Evolutionary conservation across 1,284 basidiomycete genomes (phyloP), one percentile per base, ranked within the genome.

Genomic region (Macrocystidia cucumis): DNA sequence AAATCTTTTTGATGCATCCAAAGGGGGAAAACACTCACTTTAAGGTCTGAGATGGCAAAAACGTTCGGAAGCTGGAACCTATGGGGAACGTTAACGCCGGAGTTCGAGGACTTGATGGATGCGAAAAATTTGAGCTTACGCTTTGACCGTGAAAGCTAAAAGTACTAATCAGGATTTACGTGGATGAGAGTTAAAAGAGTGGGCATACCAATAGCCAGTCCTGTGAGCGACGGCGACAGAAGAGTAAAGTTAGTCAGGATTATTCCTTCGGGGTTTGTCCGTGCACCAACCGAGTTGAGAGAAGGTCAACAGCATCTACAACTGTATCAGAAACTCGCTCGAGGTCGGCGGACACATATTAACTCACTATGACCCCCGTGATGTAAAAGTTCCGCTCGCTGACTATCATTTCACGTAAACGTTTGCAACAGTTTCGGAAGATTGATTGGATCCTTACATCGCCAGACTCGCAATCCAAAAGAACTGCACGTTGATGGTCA

Each of bases 401-500:
- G 47, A 83, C 80, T 83, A 39, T 35, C 20, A 12, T 11, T 23
- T 38, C n/a, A 33, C 29, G 32, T 23, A 19, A 21, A 34, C 11
- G 14, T 14, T 9, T 16, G 14, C 32, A 20, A 21, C 23, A 17
- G 29, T 34, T 9, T 20, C 19, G n/a, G 11, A 22, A 26, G 20
- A 27, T 4, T 8, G 13, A 9, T 37, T 12, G 21, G 32, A 19
- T 12, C 24, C 29, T 54, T 50, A 84, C 79, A 84, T 57, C 78
- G 59, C 76, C 77, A 83, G 32, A 84, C 78, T 22, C 80, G 69
- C 45, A 79, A 54, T 1, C 64, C 69, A 41, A 81, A 83, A 40
- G 70, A 70, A 18, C 79, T 82, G 29, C 5, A 37, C 33, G 32
- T 14, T 8, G 25, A 36, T 40, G 29, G 44, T 31, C 11, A 38